Evolutionary conservation across 2,329 filamentous ascomycete genomes (phyloP), one percentile per base, ranked within the genome.

Genomic region (Venturia oleaginea): DNA sequence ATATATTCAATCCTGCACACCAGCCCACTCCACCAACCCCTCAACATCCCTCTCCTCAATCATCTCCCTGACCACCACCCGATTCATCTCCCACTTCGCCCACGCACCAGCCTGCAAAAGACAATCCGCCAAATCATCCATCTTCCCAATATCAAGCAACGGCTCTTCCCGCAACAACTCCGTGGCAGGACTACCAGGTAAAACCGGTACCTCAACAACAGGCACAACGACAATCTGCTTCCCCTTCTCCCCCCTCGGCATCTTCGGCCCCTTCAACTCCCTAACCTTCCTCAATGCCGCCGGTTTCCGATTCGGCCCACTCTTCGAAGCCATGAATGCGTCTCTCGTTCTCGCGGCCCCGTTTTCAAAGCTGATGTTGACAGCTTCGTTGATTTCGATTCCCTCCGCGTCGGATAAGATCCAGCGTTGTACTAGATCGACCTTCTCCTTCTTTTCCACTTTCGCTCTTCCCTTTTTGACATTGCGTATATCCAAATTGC

Each of bases 101-200:
- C 89, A 93, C 2, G 89, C 86, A 65, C 91, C 80, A 2, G 86
- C 91, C 73, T 95, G 91, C 63, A 94, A 73, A 32, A 94, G 76
- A 72, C 87, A 89, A 76, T 95, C 91, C 0, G 90, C 88, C 61
- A 95, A 76, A 76, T 95, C 91, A 74, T 95, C 91, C 63, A 93
- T 74, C 74, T 94, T 94, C n/a, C 69, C 70, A 11, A 51, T n/a
- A 34, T 57, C 51, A 32, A 57, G 59, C n/a, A 42, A 42, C 15
- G 37, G 11, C 27, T 46, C 37, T 46, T 43, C 40, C n/a, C 27
- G 22, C 13, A 27, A 2, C 15, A 38, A 34, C 8, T 61, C 19
- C 27, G 2, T 42, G 17, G 27, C 15, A n/a, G 51, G 30, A 5
- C 27, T 3, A 4, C 32, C 48, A 40, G 32, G 27, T 10, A 15